A percentile compares a stretch with the other conserved stretches of the same genome.
Conservation (phyloP, 2,329 filamentous ascomycete species). For the Colletotrichum australisinense region DNA sequence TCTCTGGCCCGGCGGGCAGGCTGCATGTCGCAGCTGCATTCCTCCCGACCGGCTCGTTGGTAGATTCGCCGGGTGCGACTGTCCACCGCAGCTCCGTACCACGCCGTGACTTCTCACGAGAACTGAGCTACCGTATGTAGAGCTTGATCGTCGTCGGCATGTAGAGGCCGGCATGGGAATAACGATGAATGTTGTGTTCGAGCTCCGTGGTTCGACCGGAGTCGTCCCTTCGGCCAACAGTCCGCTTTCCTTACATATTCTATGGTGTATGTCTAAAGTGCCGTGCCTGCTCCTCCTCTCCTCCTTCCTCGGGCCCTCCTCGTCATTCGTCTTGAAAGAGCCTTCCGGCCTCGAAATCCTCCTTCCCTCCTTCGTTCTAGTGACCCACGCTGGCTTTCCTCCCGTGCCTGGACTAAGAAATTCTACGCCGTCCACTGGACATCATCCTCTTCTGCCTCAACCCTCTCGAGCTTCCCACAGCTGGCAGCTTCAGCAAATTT, state of each 20-base stretch:
- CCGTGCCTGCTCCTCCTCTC: neutral
- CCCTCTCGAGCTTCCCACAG: slow-evolving; percentile 10
- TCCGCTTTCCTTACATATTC: slow-evolving; percentile 4
- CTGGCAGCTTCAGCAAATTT: slow-evolving; percentile 25
- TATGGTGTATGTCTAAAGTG: neutral
- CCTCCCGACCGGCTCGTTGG: slow-evolving; percentile 29
- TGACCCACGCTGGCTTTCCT: slow-evolving; percentile 21
- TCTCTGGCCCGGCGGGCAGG: slow-evolving; percentile 10
- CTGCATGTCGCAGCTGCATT: slow-evolving; percentile 28
- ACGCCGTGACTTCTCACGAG: slow-evolving; percentile 24
- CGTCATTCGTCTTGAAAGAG: slow-evolving; percentile 26
- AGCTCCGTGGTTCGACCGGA: slow-evolving; percentile 16
- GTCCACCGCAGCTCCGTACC: slow-evolving; percentile 31
- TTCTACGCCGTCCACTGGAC: neutral
- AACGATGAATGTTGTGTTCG: slow-evolving; percentile 11
- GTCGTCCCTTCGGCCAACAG: slow-evolving; percentile 9
- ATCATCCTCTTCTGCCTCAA: slow-evolving; percentile 29
- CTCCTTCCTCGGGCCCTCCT: neutral
- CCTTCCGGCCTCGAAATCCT: slow-evolving; percentile 8
- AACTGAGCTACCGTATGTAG: slow-evolving; percentile 3
- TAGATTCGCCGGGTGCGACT: slow-evolving; percentile 35
- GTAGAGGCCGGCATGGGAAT: slow-evolving; percentile 11
- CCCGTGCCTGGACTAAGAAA: slow-evolving; percentile 30
- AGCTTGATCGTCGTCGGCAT: slow-evolving; percentile 20
- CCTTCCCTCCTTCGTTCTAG: slow-evolving; percentile 35